Evolutionary conservation across 306 rosid genomes (phyloP).

Genomic region (Rosa multiflora): DNA sequence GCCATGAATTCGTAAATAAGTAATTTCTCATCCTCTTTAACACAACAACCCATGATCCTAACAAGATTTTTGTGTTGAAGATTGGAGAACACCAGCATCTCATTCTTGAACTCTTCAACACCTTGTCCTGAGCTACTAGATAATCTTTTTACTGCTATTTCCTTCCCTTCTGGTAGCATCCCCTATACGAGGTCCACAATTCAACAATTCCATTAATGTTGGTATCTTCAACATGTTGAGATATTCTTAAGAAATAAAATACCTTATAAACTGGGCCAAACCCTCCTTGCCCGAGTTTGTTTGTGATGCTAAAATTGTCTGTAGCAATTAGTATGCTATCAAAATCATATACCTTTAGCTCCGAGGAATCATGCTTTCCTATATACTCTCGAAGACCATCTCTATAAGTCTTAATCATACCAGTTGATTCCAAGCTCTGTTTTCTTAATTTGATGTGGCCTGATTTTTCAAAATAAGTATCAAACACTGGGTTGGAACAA

Average conservation of each 20-base stretch:
- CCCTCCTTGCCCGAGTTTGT: conserved; percentile 18
- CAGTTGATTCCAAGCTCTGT: background rate
- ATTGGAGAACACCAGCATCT: conserved; percentile 7
- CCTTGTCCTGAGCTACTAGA: conserved; percentile 39
- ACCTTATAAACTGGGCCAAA: conserved; percentile 6
- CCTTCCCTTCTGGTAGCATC: conserved; percentile 9
- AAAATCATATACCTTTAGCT: background rate
- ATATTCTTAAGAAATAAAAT: background rate
- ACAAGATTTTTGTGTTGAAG: conserved; percentile 24
- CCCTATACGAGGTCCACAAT: conserved; percentile 21
- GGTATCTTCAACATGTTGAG: background rate
- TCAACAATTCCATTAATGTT: background rate
- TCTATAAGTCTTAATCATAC: background rate
- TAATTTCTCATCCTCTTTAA: conserved; percentile 24
- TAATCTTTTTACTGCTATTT: conserved; percentile 22
- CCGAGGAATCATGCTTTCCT: background rate
- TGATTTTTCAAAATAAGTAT: background rate
- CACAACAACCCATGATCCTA: conserved; percentile 32
- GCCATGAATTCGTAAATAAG: conserved; percentile 15
- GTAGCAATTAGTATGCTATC: background rate
- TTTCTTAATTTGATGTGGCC: background rate
- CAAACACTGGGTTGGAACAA: too few relatives aligned
- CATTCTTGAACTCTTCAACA: conserved; percentile 19
- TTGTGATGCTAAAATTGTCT: background rate
- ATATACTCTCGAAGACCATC: background rate